These are phyloP conservation scores for Heterobasidion irregulare DNA, from an alignment of 1,284 basidiomycete species.

Conservation along the genomic window DNA sequence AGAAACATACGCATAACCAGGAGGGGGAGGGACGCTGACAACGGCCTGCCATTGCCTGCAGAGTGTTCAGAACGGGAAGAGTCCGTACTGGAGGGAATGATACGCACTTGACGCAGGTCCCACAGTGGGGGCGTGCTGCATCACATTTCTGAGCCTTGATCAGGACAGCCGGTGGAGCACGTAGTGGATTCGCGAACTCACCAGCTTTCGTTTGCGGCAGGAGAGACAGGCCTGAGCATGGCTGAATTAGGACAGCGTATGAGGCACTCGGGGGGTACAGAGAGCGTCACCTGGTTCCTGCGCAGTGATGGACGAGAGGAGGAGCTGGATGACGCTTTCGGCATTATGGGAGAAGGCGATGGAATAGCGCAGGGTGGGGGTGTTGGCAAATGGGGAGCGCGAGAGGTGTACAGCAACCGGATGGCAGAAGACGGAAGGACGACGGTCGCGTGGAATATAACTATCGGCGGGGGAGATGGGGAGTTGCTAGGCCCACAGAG, in stretches of 20 bases:
- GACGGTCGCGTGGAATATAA: not conserved
- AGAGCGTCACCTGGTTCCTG: constrained; percentile 56
- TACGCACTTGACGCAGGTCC: constrained; percentile 71
- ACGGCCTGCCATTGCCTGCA: constrained; percentile 67
- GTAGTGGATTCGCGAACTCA: constrained; percentile 25
- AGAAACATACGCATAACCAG: constrained; percentile 62
- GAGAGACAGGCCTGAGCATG: constrained; percentile 60
- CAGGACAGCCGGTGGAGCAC: not conserved
- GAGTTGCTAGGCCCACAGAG: not conserved
- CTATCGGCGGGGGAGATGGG: not conserved
- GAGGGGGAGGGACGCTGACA: constrained; percentile 70
- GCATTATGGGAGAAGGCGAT: constrained; percentile 35
- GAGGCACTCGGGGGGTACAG: constrained; percentile 2
- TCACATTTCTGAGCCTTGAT: constrained; percentile 61
- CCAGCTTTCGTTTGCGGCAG: constrained; percentile 74
- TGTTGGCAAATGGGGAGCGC: not conserved
- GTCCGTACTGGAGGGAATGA: not conserved
- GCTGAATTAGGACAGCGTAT: constrained; percentile 3
- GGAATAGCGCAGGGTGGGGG: constrained; percentile 1
- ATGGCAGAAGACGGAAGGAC: not conserved
- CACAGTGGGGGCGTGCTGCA: constrained; percentile 72
- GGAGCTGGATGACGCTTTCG: constrained; percentile 38
- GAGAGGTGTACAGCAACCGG: not conserved
- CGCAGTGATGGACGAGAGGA: constrained; percentile 56
- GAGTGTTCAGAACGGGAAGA: constrained; percentile 2